Base-by-base conservation (phyloP, 805 yeast genomes). In the Zygotorulaspora florentina region DNA sequence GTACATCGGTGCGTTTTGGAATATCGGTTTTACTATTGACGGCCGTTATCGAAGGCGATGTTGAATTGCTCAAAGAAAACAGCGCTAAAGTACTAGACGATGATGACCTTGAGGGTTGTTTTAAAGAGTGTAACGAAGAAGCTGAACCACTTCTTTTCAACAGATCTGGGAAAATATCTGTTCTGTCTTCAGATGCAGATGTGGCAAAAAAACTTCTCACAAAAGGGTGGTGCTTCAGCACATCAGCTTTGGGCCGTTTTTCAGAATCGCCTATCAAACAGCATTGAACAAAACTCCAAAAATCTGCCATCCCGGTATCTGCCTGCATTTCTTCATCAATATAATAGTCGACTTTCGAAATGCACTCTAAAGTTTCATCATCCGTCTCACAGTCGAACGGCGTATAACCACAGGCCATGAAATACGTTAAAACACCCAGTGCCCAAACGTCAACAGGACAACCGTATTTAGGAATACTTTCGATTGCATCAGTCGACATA, bases 311-410 rank as follows among this genome's bases (percentile, higher is more conserved):
- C 8, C 48, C 47, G 9, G 80, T 71, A 17, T 80, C 73, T 42
- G 85, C 76, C 57, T 77, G 73, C 51, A 73, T 76, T 3, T 71
- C 75, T n/a, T 86, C 85, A 48, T 80, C 84, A 52, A 79, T 80
- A 45, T 70, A 67, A 56, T 70, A 82, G 48, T 83, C 84, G n/a
- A 75, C 80, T 11, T 60, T 68, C 17, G 58, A 46, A n/a, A 84
- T 83, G 29, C 87, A 85, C 34, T 78, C 74, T 54, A 74, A 71
- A 10, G 88, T 86, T 57, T 84, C 89, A 1, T 73, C 75, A 33
- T 81, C 82, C 5, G 79, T 74, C 42, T 83, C 89, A 51, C 89
- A 79, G 55, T 84, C 90, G 61, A 84, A 84, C 1, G 91, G 91
- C 66, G 84, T 78, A 58, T 83, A 85, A 2, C 90, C 90, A 50